Base-by-base conservation (phyloP, 78 protist genomes). In the Dictyostelium capitatum region DNA sequence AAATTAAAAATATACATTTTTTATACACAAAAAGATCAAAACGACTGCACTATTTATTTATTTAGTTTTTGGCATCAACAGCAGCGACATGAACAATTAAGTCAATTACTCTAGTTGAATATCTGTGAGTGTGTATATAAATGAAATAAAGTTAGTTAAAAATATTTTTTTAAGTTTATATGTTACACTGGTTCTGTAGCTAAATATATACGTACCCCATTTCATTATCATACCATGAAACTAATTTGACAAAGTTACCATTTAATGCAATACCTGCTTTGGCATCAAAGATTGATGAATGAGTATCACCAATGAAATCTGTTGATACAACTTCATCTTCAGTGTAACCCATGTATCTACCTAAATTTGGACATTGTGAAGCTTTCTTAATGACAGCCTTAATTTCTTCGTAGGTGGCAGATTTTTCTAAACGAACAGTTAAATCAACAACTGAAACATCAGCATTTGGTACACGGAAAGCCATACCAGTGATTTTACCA, bases 401-500 rank as follows among this genome's bases (percentile, higher is more conserved):
- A 96, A 99, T 98, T 51, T 97, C 97, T 50, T 98, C 99, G 74
- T 97, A 97, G 47, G 98, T 51, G 87, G 99, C 98, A 11, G 80
- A 30, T 90, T 93, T 98, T 41, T 64, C 97, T 19, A 98, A 95
- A 32, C 92, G 56, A 80, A 51, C 37, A 37, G 99, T 99, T 54
- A 99, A 97, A 83, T 99, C 99, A 74, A 99, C 99, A 54, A 99
- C 99, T 9, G 99, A 99, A 47, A 98, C 99, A 89, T 98, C 98
- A 32, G 97, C 95, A 41, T 98, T 97, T 83, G 99, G 99, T 48
- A 99, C 99, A 81, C 99, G 99, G 99, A 99, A 98, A 75, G 99
- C 89, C 99, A 99, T 99, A 80, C 99, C 99, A 0, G 99, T 99
- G 56, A 99, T 97, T 96, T 99, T 99, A 78, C 99, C 99, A 89